Conservation (phyloP, 495 filamentous ascomycete species). For the Penicillium salamii region DNA sequence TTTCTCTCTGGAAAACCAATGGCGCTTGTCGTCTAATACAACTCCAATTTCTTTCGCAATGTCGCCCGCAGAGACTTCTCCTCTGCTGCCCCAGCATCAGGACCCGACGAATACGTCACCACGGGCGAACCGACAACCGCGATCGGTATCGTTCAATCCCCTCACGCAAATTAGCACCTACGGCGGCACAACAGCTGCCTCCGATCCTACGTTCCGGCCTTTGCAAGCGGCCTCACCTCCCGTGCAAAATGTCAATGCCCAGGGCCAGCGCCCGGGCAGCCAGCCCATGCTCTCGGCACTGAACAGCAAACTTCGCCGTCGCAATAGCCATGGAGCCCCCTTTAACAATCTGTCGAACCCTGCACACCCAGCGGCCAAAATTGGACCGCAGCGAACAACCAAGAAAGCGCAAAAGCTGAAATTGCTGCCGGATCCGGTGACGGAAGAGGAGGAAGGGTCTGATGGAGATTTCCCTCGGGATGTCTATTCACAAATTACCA, state of each 20-base stretch:
- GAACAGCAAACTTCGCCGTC: constrained; percentile 81
- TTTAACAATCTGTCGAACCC: constrained; percentile 39
- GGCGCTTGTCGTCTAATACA: constrained; percentile 14
- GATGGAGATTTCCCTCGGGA: constrained; percentile 92
- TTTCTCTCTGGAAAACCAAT: constrained; percentile 15
- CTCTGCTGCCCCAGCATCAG: constrained; percentile 45
- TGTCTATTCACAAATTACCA: constrained; percentile 91
- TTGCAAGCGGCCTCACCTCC: constrained; percentile 40
- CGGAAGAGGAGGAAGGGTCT: constrained; percentile 60
- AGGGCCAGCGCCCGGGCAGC: constrained; percentile 35
- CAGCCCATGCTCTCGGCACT: constrained; percentile 76
- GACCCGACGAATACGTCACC: constrained; percentile 37
- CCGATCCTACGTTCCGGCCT: constrained; percentile 43
- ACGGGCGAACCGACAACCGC: constrained; percentile 39
- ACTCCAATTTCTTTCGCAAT: constrained; percentile 21
- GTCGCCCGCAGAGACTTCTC: constrained; percentile 45
- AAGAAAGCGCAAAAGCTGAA: constrained; percentile 97
- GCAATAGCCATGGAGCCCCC: constrained; percentile 77
- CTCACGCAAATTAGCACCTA: constrained; percentile 58
- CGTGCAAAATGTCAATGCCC: constrained; percentile 31
- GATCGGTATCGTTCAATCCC: constrained; percentile 71
- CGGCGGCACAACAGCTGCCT: constrained; percentile 41
- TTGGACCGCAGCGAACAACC: constrained; percentile 90
- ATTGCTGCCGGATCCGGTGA: constrained; percentile 83
- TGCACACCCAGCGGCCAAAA: constrained; percentile 61